Evolutionary conservation across 345 rosid genomes (phyloP), one percentile per base, ranked within the genome.

Genomic region (Euclidium syriacum): DNA sequence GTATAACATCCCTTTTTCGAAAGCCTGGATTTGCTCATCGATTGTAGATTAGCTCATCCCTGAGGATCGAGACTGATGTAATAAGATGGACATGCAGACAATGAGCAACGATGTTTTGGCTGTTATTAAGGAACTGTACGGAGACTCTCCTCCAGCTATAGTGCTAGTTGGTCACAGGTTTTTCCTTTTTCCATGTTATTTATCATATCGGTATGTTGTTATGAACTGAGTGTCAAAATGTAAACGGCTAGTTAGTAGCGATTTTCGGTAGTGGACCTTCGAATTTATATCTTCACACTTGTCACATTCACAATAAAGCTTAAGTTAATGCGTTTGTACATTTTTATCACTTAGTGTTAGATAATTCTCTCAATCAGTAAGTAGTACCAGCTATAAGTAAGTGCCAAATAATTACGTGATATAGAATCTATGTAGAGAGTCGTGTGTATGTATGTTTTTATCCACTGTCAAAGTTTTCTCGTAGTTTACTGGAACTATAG

Each of bases 141-240:
- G 97, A 64, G 91, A 81, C 58, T 80, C 85, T 43, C 88, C 92
- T 43, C 97, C 97, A 41, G 95, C 99, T 25, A 87, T 90, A 77
- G 81, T 94, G 56, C 87, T 90, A 29, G 90, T 85, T 48, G 99
- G 99, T 62, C 99, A 94, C 84, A 94, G 99, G 97, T 91, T 66
- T 29, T 57, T 27, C 7, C 6, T 16, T 42, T 34, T 10, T 64
- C 14, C 17, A 44, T 26, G 55, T 11, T 46, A 8, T 36, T 12
- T 35, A 2, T 16, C 44, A 3, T 47, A 33, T 38, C 0, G 0
- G 6, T 36, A 15, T 72, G 18, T 3, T 52, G 36, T 52, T 52
- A 30, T 29, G 17, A 34, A 20, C 20, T 58, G 23, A 58, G 1
- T 26, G 8, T 26, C 20, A 4, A 29, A 42, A 7, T 46, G 2